phyloP scores from a whole-genome alignment of 2,329 filamentous ascomycete species.

The Dactylellina sp. region DNA sequence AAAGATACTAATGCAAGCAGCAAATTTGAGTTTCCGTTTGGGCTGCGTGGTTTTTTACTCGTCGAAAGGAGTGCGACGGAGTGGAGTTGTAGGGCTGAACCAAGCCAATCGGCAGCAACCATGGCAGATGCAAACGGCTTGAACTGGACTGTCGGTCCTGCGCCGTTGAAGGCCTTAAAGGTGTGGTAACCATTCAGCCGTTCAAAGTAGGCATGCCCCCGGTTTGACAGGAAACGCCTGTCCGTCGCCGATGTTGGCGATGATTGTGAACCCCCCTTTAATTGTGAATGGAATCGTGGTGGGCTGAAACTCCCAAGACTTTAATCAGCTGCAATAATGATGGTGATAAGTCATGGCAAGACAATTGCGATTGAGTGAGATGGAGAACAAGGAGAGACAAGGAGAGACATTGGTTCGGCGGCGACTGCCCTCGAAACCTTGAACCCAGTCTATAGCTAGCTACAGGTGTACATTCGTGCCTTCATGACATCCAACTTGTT shows the following conservation, averaged over 20 bases:
- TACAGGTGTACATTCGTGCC: too few species aligned
- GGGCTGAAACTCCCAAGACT: slow-evolving; percentile 24
- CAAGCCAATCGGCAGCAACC: slow-evolving; percentile 41
- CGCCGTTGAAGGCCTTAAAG: neutral
- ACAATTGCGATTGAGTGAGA: neutral
- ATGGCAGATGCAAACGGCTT: slow-evolving; percentile 17
- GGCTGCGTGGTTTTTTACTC: slow-evolving; percentile 20
- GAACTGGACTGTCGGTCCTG: slow-evolving; percentile 7
- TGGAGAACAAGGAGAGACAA: too few species aligned
- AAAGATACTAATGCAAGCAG: slow-evolving; percentile 25
- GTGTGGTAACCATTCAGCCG: slow-evolving; percentile 23
- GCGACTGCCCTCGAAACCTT: too few species aligned
- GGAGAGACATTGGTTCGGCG: too few species aligned
- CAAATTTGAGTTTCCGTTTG: slow-evolving; percentile 43
- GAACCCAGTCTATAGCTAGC: too few species aligned
- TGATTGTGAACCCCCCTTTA: neutral
- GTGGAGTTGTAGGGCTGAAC: slow-evolving; percentile 48
- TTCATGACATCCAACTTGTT: too few species aligned
- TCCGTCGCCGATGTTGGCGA: slow-evolving; percentile 27
- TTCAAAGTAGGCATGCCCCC: slow-evolving; percentile 13
- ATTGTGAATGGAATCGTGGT: neutral
- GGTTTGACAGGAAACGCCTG: neutral
- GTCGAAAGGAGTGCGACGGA: slow-evolving; percentile 16
- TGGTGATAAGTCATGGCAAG: neutral
- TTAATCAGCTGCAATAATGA: neutral